Evolutionary conservation across 2,329 filamentous ascomycete species (phyloP), one percentile per base, ranked within the genome.

Genomic region (Beauveria australis): DNA sequence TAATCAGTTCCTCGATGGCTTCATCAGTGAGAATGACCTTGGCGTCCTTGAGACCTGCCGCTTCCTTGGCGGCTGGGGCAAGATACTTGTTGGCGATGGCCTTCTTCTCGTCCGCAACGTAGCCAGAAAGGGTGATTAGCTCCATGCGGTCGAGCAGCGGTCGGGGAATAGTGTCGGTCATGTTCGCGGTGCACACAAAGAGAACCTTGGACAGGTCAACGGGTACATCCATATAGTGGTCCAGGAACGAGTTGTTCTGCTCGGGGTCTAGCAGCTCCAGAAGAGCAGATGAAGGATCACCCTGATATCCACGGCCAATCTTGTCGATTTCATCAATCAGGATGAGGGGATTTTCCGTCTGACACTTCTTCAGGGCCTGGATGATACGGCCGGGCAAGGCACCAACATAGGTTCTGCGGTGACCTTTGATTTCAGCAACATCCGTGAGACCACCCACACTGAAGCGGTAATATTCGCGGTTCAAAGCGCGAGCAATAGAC

Each of bases 291-390:
- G 94, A 91, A 16, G 95, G 95, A 69, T 99, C 94, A 28, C 94
- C 94, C 75, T 97, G 94, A 71, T 97, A 94, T 5, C 94, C 94
- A 61, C 92, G 87, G 37, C 94, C 94, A 71, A 99, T 96, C 79
- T 99, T 99, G 80, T 99, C 94, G 62, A 99, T 87, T 72, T 99
- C 94, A 71, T 99, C 94, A 65, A 99, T 97, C 64, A 99, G 77
- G 55, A 99, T 92, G 33, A 99, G 81, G 30, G 94, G 94, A 73
- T 99, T 99, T 75, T 99, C 95, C 0, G 94, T 99, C 77, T 97
- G 92, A 72, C 93, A 97, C 75, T 99, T 99, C 81, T 99, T 99
- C 69, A 99, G 78, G 1, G 94, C 94, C 75, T 99, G 95, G 64
- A 99, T 97, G 71, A 99, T 96, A 62, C 95, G 89, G 55, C 94